Base-by-base conservation (phyloP, 1,284 basidiomycete species). In the Serendipita sp. region DNA sequence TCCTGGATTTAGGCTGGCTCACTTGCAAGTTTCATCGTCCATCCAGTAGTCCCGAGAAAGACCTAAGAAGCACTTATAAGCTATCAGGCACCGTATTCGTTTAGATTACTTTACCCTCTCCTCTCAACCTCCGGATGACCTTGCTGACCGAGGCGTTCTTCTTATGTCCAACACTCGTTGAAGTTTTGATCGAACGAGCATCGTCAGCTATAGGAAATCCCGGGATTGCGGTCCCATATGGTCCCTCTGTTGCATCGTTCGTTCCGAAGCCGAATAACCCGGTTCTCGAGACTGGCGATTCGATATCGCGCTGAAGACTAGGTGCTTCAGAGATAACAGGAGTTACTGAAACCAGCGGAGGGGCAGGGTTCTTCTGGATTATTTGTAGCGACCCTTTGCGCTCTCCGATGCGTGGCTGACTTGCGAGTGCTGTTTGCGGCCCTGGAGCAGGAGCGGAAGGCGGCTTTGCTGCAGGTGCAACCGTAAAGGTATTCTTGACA, bases 1-100 rank as follows among this genome's bases (percentile, higher is more conserved):
- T 22, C 15, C 32, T n/a, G 34, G 3, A 26, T 35, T 12, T 6
- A 4, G 8, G 32, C 15, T 34, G 4, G 15, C 53, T 30, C 32
- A 58, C 53, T 90, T 96, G 69, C 90, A 92, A 64, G 90, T 88
- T 70, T 94, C 91, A 71, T 99, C 96, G 65, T 93, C 91, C 91
- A 96, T 95, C 93, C 93, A 97, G 71, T 95, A 96, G 70, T 94
- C 90, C 66, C 82, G 80, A 12, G 87, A 90, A 41, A 92, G 71
- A 10, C 89, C 89, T 91, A 66, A 15, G 38, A 6, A 6, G 38
- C 38, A 41, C 38, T 5, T 5, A 41, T 41, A 60, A 30, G 38
- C 53, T n/a, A 44, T 6, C 22, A 32, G 47, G 49, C 12, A n/a
- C 58, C 34, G 41, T 49, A 29, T 53, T 26, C 47, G 64, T 60